phyloP scores from a whole-genome alignment of 768 basidiomycete genomes.

The Cystobasidium onofrii region DNA sequence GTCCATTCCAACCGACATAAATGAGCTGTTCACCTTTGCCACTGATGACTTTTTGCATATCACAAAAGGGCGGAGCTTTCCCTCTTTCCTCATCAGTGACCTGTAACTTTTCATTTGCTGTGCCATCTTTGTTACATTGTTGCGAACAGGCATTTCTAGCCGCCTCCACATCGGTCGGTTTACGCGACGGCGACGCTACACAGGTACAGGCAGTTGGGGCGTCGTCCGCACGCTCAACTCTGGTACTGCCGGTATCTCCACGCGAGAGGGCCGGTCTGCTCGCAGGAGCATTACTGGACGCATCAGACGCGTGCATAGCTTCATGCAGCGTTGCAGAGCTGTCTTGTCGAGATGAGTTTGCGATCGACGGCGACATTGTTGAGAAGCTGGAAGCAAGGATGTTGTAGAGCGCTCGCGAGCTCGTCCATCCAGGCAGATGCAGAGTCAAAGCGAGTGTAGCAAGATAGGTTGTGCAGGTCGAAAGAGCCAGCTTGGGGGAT shows the following conservation, averaged over 20 bases:
- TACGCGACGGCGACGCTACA: neutral
- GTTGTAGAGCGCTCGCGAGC: too few species aligned
- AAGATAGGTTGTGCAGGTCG: neutral
- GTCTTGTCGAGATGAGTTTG: neutral
- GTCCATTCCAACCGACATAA: constrained; percentile 28
- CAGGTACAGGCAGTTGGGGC: neutral
- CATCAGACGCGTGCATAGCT: neutral
- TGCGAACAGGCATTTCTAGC: neutral
- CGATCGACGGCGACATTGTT: neutral
- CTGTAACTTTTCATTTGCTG: neutral
- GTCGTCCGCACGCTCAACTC: neutral
- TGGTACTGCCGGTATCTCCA: neutral
- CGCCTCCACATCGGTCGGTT: neutral
- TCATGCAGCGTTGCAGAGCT: neutral
- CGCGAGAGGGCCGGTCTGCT: neutral
- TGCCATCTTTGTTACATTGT: neutral
- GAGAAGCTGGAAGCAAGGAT: too few species aligned
- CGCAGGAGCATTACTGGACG: neutral
- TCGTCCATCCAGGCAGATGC: neutral
- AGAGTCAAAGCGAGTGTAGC: neutral
- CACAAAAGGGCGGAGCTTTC: constrained; percentile 10
- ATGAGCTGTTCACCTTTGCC: constrained; percentile 21
- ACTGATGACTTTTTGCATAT: constrained; percentile 7
- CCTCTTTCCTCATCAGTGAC: constrained; percentile 17
- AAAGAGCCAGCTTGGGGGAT: neutral